Conservation (phyloP, 345 rosid species). For the Hirschfeldia incana region DNA sequence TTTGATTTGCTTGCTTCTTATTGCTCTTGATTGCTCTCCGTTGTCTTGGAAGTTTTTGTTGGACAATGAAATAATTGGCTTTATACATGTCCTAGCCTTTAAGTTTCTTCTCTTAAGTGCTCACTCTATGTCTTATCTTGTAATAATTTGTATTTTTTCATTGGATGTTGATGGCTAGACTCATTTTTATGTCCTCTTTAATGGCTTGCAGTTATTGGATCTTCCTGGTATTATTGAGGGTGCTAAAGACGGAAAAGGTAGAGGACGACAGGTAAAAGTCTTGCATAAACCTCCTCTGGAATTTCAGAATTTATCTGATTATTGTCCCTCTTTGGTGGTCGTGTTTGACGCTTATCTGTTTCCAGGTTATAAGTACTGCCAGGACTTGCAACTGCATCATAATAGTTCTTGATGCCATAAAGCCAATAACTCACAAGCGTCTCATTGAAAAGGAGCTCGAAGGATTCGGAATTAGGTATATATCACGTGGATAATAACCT, state of each 20-base stretch:
- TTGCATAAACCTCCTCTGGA: slow-evolving; percentile 2
- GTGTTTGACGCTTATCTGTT: slow-evolving; percentile 9
- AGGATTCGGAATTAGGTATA: slow-evolving; percentile 97
- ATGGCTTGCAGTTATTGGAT: slow-evolving; percentile 72
- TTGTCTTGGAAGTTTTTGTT: background rate
- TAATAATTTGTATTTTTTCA: background rate
- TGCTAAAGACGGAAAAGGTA: slow-evolving; percentile 99
- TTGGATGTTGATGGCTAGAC: background rate
- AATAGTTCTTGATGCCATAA: slow-evolving; percentile 96
- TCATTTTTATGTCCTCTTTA: background rate
- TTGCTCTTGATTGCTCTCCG: background rate
- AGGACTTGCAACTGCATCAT: slow-evolving; percentile 87
- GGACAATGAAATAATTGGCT: background rate
- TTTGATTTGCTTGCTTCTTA: background rate
- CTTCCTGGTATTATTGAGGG: slow-evolving; percentile 99
- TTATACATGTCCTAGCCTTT: background rate
- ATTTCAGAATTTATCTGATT: background rate
- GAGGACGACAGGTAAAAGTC: slow-evolving; percentile 84
- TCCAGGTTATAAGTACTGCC: slow-evolving; percentile 95
- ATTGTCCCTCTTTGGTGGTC: background rate
- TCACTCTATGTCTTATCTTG: background rate
- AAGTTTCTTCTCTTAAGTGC: background rate
- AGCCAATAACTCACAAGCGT: slow-evolving; percentile 98
- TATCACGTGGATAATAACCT: background rate
- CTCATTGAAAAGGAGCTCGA: slow-evolving; percentile 97